Evolutionary conservation across 306 rosid genomes (phyloP), one percentile per base, ranked within the genome.

Genomic region (Sindora glabra): DNA sequence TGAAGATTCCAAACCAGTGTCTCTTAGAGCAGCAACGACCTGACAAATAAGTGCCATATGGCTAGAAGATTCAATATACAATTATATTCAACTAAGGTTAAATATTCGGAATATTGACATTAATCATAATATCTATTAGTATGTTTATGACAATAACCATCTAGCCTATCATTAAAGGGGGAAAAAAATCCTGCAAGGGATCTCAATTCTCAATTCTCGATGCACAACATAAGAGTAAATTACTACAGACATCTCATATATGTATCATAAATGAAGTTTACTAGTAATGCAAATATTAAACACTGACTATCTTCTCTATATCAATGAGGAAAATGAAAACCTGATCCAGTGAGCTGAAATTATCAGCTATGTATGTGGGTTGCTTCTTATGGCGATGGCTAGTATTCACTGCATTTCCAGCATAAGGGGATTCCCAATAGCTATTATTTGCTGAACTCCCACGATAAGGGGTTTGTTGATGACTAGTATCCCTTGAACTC

Each of bases 1-100:
- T 40, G 99, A 92, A 47, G 99, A 92, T 69, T 92, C 99, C 36
- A 92, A 81, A 48, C 99, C 99, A 63, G 94, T 94, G 64, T 92
- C 90, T 57, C 99, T 89, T 64, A 92, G 69, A 48, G 96, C 77
- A 62, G 90, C 72, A 75, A 88, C 79, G 76, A 92, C 99, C 99
- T 92, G 84, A 53, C 38, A 57, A 48, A 64, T 46, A 38, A 49
- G 61, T 47, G 48, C n/a, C 79, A 68, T 44, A 29, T 19, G 24
- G 52, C 60, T 49, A 6, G 36, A 18, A 37, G 39, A 38, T 41
- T 18, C 26, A 39, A 39, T 8, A 1, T 15, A 53, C n/a, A 24
- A 14, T 33, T 5, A 34, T 32, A 40, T 9, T 69, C 37, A 69
- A 34, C 15, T n/a, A n/a, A n/a, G n/a, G n/a, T n/a, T n/a, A n/a